Percentiles rank a stretch among this genome's conserved stretches.
Conservation (phyloP, 2,329 filamentous ascomycete species). For the Colletotrichum caudatum region DNA sequence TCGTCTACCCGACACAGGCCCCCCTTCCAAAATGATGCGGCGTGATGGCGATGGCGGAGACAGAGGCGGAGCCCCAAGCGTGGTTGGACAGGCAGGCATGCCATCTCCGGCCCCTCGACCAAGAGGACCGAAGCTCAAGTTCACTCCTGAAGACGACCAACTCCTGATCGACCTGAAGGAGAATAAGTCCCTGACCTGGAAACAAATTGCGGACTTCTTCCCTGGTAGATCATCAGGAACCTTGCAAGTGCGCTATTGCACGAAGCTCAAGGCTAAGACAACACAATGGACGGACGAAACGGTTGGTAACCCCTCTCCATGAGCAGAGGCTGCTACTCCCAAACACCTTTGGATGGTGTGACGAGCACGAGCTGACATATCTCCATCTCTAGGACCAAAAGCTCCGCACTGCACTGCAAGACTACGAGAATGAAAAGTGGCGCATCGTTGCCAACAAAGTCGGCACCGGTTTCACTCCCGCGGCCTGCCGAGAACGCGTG, state of each 20-base stretch:
- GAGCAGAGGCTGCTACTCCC: neutral
- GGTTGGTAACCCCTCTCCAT: slow-evolving; percentile 65
- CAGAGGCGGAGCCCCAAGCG: slow-evolving; percentile 76
- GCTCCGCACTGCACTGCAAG: slow-evolving; percentile 79
- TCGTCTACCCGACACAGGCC: slow-evolving; percentile 79
- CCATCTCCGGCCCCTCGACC: slow-evolving; percentile 83
- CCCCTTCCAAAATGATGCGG: slow-evolving; percentile 75
- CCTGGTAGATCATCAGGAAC: slow-evolving; percentile 91
- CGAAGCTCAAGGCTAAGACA: slow-evolving; percentile 93
- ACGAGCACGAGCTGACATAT: slow-evolving; percentile 34
- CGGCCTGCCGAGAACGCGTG: slow-evolving; percentile 86
- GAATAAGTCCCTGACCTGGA: slow-evolving; percentile 95
- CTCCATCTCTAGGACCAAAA: slow-evolving; percentile 74
- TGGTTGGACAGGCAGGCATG: slow-evolving; percentile 90
- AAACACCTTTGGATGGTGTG: slow-evolving; percentile 45
- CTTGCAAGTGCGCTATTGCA: slow-evolving; percentile 93
- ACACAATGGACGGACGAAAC: slow-evolving; percentile 95
- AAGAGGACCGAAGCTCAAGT: slow-evolving; percentile 90
- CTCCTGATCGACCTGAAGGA: slow-evolving; percentile 91
- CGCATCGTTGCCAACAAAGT: slow-evolving; percentile 91
- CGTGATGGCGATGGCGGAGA: slow-evolving; percentile 69
- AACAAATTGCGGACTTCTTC: slow-evolving; percentile 97
- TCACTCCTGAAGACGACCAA: slow-evolving; percentile 91
- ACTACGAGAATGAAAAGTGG: slow-evolving; percentile 94
- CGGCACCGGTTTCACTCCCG: slow-evolving; percentile 88